Conservation (phyloP, 495 filamentous ascomycete genomes). For the Glutinoglossum americanum region DNA sequence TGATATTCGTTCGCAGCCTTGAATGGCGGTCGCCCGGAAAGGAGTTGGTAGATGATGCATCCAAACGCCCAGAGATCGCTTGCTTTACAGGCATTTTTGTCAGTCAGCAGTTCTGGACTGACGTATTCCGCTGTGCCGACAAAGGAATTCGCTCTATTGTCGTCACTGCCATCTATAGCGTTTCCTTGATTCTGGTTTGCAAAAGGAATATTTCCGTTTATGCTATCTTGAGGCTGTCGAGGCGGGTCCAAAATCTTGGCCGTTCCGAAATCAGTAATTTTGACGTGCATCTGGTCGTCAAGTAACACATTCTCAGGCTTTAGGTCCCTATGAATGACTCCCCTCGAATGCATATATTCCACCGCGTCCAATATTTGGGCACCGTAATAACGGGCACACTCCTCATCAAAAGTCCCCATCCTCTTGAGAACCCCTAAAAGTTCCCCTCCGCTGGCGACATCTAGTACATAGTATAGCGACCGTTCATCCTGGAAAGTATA, state of each 20-base stretch:
- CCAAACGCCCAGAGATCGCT: slow-evolving; percentile 98
- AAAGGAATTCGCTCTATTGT: slow-evolving; percentile 73
- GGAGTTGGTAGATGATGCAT: slow-evolving; percentile 95
- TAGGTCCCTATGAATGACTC: slow-evolving; percentile 89
- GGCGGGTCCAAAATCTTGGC: slow-evolving; percentile 71
- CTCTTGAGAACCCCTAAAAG: slow-evolving; percentile 81
- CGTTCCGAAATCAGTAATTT: slow-evolving; percentile 98
- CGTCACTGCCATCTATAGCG: slow-evolving; percentile 34
- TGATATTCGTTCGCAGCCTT: slow-evolving; percentile 94
- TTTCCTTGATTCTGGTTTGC: slow-evolving; percentile 15
- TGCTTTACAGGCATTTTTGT: slow-evolving; percentile 94
- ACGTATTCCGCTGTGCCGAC: slow-evolving; percentile 98
- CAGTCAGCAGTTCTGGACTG: slow-evolving; percentile 81
- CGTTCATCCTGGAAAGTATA: slow-evolving; percentile 98
- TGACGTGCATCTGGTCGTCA: slow-evolving; percentile 89
- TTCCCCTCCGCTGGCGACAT: slow-evolving; percentile 83
- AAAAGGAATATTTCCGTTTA: slow-evolving; percentile 10
- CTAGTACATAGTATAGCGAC: slow-evolving; percentile 90
- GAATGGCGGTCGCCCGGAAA: slow-evolving; percentile 87
- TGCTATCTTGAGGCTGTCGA: slow-evolving; percentile 26
- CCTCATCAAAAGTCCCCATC: slow-evolving; percentile 84
- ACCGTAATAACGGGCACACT: slow-evolving; percentile 86
- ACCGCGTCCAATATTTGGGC: slow-evolving; percentile 94
- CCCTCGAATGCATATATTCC: slow-evolving; percentile 91
- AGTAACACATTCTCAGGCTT: slow-evolving; percentile 96